Percentiles rank a stretch among this genome's conserved stretches.
These are phyloP conservation scores for Ogataea thermomethanolica DNA, from an alignment of 805 yeast species.

Conservation along the genomic window DNA sequence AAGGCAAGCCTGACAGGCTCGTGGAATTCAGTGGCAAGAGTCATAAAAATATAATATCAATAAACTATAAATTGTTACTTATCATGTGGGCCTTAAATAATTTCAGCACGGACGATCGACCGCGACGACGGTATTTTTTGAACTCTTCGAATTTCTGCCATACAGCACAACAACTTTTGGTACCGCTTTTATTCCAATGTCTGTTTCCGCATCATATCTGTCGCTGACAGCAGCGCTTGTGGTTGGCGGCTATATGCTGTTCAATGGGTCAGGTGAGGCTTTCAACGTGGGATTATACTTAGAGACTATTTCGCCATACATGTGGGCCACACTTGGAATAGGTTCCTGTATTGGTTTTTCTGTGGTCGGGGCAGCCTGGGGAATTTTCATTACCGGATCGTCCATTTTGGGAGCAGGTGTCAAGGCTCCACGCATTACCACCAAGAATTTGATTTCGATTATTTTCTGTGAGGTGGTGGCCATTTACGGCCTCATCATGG, in stretches of 20 bases:
- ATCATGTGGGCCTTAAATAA: background rate
- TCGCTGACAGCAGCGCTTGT: conserved; percentile 29
- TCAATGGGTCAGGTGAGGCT: conserved; percentile 88
- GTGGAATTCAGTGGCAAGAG: conserved; percentile 36
- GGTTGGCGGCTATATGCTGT: conserved; percentile 55
- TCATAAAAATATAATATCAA: conserved; percentile 1
- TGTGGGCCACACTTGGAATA: conserved; percentile 95
- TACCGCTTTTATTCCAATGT: conserved; percentile 8
- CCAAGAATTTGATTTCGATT: conserved; percentile 92
- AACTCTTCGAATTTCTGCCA: conserved; percentile 7
- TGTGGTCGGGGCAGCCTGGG: conserved; percentile 99
- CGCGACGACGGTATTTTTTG: conserved; percentile 3
- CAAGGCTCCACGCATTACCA: conserved; percentile 94
- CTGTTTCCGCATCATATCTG: conserved; percentile 21
- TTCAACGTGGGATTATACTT: conserved; percentile 91
- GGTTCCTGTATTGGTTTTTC: conserved; percentile 88
- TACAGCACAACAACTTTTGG: conserved; percentile 11
- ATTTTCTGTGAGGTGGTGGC: conserved; percentile 99
- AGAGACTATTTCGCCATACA: conserved; percentile 82
- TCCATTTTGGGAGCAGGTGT: conserved; percentile 98
- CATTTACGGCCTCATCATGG: conserved; percentile 94
- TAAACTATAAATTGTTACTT: background rate
- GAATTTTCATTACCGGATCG: conserved; percentile 93
- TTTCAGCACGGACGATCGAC: conserved; percentile 7
- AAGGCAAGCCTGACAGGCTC: conserved; percentile 79